A percentile compares a stretch with the other conserved stretches of the same genome.
Evolutionary conservation across 2,329 filamentous ascomycete genomes (phyloP).

Genomic region (Talaromyces sp.): DNA sequence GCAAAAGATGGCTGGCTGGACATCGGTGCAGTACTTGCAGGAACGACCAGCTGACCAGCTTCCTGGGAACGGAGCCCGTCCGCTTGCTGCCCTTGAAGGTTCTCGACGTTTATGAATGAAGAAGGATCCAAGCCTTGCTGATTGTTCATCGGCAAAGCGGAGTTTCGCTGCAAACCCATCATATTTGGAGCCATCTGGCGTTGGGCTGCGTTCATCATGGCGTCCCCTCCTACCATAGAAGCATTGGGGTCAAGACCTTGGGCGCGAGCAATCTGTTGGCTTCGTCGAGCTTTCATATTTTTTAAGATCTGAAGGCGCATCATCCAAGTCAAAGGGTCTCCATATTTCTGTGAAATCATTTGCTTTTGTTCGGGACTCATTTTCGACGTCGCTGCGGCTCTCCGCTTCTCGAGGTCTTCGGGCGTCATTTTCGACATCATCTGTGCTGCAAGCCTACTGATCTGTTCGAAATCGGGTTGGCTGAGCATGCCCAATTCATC

Average conservation of each 20-base stretch:
- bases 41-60: constrained; percentile 61
- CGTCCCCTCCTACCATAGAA: constrained; percentile 35
- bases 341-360: constrained; percentile 41
- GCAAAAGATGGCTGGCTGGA: constrained; percentile 37
- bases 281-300: constrained; percentile 36
- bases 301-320: constrained; percentile 50
- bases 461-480: constrained; percentile 41
- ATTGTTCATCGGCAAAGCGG: constrained; percentile 31
- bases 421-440: constrained; percentile 44
- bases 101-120: constrained; percentile 49
- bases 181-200: constrained; percentile 42
- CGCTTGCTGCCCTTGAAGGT: constrained; percentile 58
- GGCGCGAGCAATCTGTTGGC: constrained; percentile 31
- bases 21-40: constrained; percentile 57
- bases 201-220: constrained; percentile 38
- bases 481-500: constrained; percentile 38
- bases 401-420: constrained; percentile 49
- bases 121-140: constrained; percentile 32
- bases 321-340: constrained; percentile 51
- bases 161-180: constrained; percentile 39
- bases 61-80: constrained; percentile 60
- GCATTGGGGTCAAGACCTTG: constrained; percentile 21
- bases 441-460: constrained; percentile 46
- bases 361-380: constrained; percentile 49
- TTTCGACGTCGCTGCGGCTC: constrained; percentile 40